These are phyloP conservation scores for Aspergillus sclerotiicarbonarius DNA, from an alignment of 495 filamentous ascomycete genomes.

Conservation along the genomic window DNA sequence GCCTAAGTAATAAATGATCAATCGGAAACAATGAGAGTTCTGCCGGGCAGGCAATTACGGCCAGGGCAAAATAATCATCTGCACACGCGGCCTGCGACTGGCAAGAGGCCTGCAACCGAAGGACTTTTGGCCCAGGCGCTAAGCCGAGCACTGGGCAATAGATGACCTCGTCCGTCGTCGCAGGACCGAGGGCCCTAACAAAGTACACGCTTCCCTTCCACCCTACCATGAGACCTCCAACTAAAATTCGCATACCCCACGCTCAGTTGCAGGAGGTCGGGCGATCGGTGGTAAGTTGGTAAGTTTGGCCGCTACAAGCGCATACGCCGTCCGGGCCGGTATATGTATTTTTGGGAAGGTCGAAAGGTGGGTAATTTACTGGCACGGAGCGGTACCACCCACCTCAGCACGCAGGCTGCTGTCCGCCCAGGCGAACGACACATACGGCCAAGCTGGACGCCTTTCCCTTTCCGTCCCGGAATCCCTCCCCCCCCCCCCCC, in stretches of 20 bases:
- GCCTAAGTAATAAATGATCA: background rate
- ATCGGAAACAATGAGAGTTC: background rate
- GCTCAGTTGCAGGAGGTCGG: conserved; percentile 19
- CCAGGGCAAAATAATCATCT: background rate
- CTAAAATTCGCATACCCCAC: conserved; percentile 27
- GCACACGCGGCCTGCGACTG: conserved; percentile 8
- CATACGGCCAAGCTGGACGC: conserved; percentile 35
- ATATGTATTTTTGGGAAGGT: conserved; percentile 25
- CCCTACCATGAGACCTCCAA: background rate
- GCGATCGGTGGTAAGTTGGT: conserved; percentile 18
- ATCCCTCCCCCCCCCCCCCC: conserved; percentile 15
- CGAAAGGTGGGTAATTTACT: conserved; percentile 20
- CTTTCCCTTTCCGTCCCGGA: conserved; percentile 16
- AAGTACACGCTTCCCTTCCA: conserved; percentile 11
- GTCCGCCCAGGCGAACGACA: conserved; percentile 19
- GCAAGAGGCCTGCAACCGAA: conserved; percentile 15
- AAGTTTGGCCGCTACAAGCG: conserved; percentile 12
- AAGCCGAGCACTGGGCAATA: conserved; percentile 19
- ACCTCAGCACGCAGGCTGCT: background rate
- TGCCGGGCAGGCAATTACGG: background rate
- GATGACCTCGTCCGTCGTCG: conserved; percentile 3
- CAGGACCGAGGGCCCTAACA: conserved; percentile 11
- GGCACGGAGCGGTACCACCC: conserved; percentile 22
- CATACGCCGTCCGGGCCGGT: conserved; percentile 11
- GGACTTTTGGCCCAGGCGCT: conserved; percentile 9